A percentile compares a stretch with the other conserved stretches of the same genome.
Conservation (phyloP, 2,329 filamentous ascomycete species). For the Cadophora malorum region DNA sequence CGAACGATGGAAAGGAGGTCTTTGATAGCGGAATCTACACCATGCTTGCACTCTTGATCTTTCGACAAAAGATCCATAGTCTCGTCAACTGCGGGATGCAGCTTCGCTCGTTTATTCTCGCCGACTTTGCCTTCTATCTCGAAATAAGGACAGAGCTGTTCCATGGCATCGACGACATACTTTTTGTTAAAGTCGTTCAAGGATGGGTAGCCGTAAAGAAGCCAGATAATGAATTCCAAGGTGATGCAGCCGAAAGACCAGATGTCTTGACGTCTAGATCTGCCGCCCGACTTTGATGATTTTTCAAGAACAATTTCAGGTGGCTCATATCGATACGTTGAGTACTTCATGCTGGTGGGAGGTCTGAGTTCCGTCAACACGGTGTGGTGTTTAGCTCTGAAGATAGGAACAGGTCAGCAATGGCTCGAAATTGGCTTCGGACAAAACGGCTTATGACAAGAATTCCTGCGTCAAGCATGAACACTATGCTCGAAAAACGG, state of each 20-base stretch:
- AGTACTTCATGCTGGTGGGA: not conserved
- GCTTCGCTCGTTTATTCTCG: not conserved
- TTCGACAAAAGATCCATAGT: not conserved
- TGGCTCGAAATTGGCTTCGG: too few species aligned
- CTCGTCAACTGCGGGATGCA: not conserved
- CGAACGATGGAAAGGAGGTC: not conserved
- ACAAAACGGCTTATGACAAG: too few species aligned
- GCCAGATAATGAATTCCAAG: conserved; percentile 15
- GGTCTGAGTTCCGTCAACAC: not conserved
- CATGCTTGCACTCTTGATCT: not conserved
- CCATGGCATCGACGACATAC: not conserved
- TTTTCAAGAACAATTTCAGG: not conserved
- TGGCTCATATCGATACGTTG: not conserved
- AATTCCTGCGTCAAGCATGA: too few species aligned
- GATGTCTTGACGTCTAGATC: not conserved
- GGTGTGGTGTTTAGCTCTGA: not conserved
- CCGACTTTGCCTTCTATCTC: not conserved
- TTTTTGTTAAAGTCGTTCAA: not conserved
- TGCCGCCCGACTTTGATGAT: not conserved
- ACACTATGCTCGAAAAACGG: too few species aligned
- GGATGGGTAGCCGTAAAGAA: not conserved
- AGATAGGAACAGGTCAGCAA: not conserved
- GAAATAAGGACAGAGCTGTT: not conserved
- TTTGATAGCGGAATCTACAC: not conserved
- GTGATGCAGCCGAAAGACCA: not conserved